Conservation (phyloP, 2,329 filamentous ascomycete genomes). For the Leptographium lundbergii region DNA sequence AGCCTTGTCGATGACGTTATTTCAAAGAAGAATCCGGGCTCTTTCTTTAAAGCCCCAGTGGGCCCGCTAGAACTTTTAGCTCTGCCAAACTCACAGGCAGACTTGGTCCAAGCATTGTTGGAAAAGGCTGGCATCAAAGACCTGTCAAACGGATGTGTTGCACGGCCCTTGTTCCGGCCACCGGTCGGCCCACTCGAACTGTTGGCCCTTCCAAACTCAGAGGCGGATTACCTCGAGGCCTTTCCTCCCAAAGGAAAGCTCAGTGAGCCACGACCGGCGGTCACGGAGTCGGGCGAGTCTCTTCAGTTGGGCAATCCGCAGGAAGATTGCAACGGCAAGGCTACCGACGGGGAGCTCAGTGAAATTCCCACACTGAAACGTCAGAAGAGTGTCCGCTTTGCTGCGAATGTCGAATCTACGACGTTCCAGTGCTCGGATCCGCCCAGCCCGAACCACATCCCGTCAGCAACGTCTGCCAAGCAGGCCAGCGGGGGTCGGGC, state of each 20-base stretch:
- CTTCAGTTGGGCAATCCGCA: not conserved
- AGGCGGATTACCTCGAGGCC: not conserved
- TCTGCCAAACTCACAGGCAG: constrained; percentile 41
- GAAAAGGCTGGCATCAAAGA: not conserved
- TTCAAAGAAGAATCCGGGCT: not conserved
- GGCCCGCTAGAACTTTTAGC: constrained; percentile 35
- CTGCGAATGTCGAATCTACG: constrained; percentile 51
- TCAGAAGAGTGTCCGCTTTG: constrained; percentile 58
- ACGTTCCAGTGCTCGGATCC: constrained; percentile 43
- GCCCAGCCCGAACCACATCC: constrained; percentile 27
- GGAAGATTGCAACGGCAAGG: not conserved
- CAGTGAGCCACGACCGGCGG: not conserved
- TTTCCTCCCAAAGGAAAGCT: not conserved
- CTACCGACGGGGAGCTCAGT: not conserved
- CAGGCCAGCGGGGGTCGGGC: not conserved
- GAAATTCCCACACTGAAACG: constrained; percentile 21
- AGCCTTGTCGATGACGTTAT: not conserved
- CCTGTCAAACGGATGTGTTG: not conserved
- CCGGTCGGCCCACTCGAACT: not conserved
- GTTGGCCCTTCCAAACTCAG: not conserved
- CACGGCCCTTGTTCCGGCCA: not conserved
- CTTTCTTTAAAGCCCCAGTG: constrained; percentile 23
- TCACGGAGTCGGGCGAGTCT: not conserved
- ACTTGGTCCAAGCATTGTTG: constrained; percentile 14
- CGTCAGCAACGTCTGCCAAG: not conserved